Evolutionary conservation across 352 stramenopile species (phyloP).

Genomic region (Globisporangium yorkense): DNA sequence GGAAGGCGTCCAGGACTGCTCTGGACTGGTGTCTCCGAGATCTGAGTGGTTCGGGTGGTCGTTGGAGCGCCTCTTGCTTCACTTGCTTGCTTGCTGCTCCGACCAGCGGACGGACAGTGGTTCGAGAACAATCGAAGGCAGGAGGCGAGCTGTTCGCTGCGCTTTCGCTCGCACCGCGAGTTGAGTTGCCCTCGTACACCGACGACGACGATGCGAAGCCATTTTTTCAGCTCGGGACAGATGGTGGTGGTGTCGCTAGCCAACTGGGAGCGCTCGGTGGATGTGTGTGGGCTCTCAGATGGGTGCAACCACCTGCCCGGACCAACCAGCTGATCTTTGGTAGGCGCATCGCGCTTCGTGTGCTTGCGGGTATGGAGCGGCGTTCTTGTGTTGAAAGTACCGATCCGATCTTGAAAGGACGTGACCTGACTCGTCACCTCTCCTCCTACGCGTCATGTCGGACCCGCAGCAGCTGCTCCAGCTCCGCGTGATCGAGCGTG

Average conservation of each 20-base stretch:
- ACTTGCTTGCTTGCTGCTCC: not conserved
- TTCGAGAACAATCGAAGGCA: constrained; percentile 1
- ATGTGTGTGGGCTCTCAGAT: not conserved
- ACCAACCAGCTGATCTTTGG: not conserved
- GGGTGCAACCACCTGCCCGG: not conserved
- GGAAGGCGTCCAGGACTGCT: not conserved
- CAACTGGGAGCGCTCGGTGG: not conserved
- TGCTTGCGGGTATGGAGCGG: too few species aligned
- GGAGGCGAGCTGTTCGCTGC: not conserved
- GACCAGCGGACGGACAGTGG: not conserved
- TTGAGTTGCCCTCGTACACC: not conserved
- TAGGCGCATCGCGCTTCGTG: not conserved
- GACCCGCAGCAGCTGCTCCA: not conserved
- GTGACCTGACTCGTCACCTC: not conserved
- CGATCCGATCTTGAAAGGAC: not conserved
- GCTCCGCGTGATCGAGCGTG: constrained; percentile 24
- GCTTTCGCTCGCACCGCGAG: not conserved
- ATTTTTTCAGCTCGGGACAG: not conserved
- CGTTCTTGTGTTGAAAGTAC: too few species aligned
- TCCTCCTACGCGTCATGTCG: not conserved
- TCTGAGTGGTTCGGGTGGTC: not conserved
- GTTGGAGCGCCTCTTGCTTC: not conserved
- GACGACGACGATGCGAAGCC: not conserved
- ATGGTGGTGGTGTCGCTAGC: not conserved
- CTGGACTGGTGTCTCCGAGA: not conserved